Percentiles rank a stretch among this genome's conserved stretches.
phyloP scores from a whole-genome alignment of 768 basidiomycete genomes.

The Serendipita sp. region DNA sequence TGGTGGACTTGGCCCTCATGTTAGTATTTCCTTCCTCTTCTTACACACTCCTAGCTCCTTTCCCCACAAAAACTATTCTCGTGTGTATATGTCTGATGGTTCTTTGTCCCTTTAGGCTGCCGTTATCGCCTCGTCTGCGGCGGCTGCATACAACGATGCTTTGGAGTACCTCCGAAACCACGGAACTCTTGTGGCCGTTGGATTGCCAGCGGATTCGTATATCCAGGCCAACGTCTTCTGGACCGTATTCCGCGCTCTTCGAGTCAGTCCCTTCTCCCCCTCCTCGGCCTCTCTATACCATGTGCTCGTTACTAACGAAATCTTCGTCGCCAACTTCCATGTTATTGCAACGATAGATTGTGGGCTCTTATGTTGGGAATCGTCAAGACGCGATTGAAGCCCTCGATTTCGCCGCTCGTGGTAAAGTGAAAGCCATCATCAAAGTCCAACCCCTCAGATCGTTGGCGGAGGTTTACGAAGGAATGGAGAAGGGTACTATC shows the following conservation, averaged over 20 bases:
- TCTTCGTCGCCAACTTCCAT: slow-evolving; percentile 21
- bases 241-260: slow-evolving; percentile 42
- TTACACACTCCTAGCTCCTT: background rate
- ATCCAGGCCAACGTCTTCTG: slow-evolving; percentile 53
- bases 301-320: background rate
- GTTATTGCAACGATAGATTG: slow-evolving; percentile 13
- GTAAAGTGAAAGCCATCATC: slow-evolving; percentile 50
- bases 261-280: background rate
- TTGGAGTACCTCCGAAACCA: slow-evolving; percentile 57
- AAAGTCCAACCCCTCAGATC: slow-evolving; percentile 30
- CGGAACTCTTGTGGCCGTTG: slow-evolving; percentile 64
- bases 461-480: slow-evolving; percentile 30
- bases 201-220: slow-evolving; percentile 45
- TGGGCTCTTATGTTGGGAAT: slow-evolving; percentile 31
- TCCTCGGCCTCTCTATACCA: background rate
- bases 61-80: no score
- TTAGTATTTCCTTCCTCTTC: slow-evolving; percentile 32
- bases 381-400: slow-evolving; percentile 76
- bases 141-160: slow-evolving; percentile 27
- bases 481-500: slow-evolving; percentile 25
- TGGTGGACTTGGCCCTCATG: slow-evolving; percentile 56
- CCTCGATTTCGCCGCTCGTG: slow-evolving; percentile 52
- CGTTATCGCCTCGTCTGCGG: slow-evolving; percentile 9
- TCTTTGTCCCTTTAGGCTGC: background rate
- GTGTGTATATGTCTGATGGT: no score